phyloP scores from a whole-genome alignment of 306 rosid species.

The Trifolium repens region DNA sequence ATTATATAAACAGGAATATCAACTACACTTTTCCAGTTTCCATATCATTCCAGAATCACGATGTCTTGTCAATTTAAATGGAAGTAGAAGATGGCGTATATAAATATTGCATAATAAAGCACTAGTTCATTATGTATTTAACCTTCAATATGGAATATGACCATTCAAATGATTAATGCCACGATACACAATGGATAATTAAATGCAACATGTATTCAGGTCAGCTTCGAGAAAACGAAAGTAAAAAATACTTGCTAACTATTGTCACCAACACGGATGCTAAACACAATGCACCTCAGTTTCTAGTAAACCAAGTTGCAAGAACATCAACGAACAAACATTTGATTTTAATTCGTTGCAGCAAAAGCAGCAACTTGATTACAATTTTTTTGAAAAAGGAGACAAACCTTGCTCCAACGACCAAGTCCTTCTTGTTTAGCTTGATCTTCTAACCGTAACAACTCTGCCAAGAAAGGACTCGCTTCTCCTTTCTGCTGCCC shows the following conservation, averaged over 20 bases:
- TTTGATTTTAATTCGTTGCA: neutral
- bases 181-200: neutral
- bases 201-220: neutral
- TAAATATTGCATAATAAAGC: conserved; percentile 24
- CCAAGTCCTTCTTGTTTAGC: conserved; percentile 92
- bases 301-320: conserved; percentile 30
- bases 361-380: conserved; percentile 14
- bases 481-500: conserved; percentile 91
- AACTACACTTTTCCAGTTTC: conserved; percentile 5
- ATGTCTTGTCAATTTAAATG: conserved; percentile 2
- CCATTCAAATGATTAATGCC: neutral
- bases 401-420: conserved; percentile 90
- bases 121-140: neutral
- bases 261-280: conserved; percentile 24
- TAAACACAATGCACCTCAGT: neutral
- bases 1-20: neutral
- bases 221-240: neutral
- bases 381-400: conserved; percentile 5
- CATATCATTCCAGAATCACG: conserved; percentile 15
- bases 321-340: neutral
- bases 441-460: conserved; percentile 80
- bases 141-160: neutral
- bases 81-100: conserved; percentile 10
- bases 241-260: neutral
- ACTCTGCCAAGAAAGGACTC: conserved; percentile 82